phyloP scores from a whole-genome alignment of 1,139 yeast genomes.

The Debaryomyces subglobosus region DNA sequence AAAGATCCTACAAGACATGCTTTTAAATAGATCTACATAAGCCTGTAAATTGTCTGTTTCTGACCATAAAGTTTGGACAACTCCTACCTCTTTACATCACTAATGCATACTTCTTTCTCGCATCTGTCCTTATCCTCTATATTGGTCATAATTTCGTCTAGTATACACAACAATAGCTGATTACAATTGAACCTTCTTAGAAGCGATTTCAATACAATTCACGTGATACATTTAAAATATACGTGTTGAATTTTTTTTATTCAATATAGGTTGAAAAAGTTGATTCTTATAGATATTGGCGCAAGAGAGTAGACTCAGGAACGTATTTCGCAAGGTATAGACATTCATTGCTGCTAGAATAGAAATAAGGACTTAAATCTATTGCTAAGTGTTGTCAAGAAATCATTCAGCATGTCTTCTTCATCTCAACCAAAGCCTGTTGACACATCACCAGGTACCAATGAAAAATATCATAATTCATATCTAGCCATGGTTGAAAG shows the following conservation, averaged over 20 bases:
- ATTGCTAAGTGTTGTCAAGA: not conserved
- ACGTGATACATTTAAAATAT: not conserved
- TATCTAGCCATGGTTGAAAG: conserved; percentile 37
- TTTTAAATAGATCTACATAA: conserved; percentile 24
- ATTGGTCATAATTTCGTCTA: not conserved
- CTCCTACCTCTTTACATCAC: not conserved
- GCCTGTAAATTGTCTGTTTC: not conserved
- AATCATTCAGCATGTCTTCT: conserved; percentile 3
- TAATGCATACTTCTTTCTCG: not conserved
- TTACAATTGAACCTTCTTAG: not conserved
- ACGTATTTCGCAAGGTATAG: not conserved
- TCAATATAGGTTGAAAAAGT: conserved; percentile 1
- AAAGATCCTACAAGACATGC: conserved; percentile 46
- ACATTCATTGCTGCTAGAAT: conserved; percentile 1
- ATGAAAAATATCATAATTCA: conserved; percentile 23
- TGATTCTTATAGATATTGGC: not conserved
- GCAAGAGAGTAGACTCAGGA: not conserved
- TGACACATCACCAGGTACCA: not conserved
- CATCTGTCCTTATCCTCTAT: not conserved
- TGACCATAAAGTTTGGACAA: not conserved
- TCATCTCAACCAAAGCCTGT: not conserved
- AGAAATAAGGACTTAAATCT: not conserved
- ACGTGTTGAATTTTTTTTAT: conserved; percentile 6
- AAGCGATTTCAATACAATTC: not conserved
- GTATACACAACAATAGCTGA: not conserved